A percentile compares a stretch with the other conserved stretches of the same genome.
Conservation (phyloP, 2,329 filamentous ascomycete genomes). For the Aspergillus amoenus region DNA sequence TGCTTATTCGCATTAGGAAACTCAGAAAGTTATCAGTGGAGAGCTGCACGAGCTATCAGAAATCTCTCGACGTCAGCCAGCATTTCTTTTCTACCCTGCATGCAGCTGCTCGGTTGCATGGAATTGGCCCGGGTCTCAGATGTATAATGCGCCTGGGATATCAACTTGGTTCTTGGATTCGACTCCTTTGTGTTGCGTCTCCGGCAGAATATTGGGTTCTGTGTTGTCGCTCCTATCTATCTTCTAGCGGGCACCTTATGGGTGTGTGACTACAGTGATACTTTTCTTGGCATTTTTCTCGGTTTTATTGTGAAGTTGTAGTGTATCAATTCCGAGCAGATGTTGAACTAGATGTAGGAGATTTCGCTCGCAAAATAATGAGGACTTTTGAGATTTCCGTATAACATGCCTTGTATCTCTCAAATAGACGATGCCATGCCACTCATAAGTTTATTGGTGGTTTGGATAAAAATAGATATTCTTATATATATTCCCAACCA, state of each 20-base stretch:
- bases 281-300: background rate
- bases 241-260: background rate
- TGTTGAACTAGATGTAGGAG: too few species aligned
- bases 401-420: too few species aligned
- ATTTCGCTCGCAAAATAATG: too few species aligned
- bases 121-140: background rate
- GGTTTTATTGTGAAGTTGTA: background rate
- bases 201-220: background rate
- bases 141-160: background rate
- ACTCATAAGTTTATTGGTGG: background rate
- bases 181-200: background rate
- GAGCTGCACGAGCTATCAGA: background rate
- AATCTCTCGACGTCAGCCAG: background rate
- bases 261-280: background rate
- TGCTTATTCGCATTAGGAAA: background rate
- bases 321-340: background rate
- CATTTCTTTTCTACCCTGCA: background rate
- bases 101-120: conserved; percentile 6
- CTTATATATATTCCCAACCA: too few species aligned
- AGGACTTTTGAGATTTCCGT: too few species aligned
- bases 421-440: too few species aligned
- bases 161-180: background rate
- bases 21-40: background rate
- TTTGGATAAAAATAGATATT: background rate
- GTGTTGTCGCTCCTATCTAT: background rate